Conservation (phyloP, 2,329 filamentous ascomycete genomes). For the Xylaria multiplex region DNA sequence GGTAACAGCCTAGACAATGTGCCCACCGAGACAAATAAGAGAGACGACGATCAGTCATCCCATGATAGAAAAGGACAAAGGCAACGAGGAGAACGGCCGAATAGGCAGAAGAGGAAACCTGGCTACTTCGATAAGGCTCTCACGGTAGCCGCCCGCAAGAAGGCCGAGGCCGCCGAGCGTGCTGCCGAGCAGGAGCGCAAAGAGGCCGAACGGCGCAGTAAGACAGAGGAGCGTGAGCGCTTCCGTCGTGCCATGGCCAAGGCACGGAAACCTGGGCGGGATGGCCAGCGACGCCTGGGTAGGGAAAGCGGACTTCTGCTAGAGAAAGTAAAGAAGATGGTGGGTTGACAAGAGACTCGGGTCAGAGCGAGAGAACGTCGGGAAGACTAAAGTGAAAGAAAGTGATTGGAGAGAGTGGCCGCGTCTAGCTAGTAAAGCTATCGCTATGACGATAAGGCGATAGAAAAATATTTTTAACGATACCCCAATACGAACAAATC, state of each 20-base stretch:
- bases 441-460: background rate
- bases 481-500: slow-evolving; percentile 15
- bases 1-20: slow-evolving; percentile 22
- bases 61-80: slow-evolving; percentile 2
- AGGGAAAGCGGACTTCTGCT: slow-evolving; percentile 81
- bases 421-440: background rate
- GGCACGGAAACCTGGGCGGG: slow-evolving; percentile 73
- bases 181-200: slow-evolving; percentile 56
- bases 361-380: background rate
- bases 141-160: slow-evolving; percentile 56
- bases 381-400: background rate
- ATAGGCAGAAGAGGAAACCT: slow-evolving; percentile 49
- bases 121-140: slow-evolving; percentile 75
- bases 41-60: background rate
- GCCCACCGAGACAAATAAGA: background rate
- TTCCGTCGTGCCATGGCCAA: slow-evolving; percentile 76
- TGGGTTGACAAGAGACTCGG: slow-evolving; percentile 56
- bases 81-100: slow-evolving; percentile 18
- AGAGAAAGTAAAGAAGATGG: slow-evolving; percentile 79
- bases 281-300: slow-evolving; percentile 82
- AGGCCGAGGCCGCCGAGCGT: slow-evolving; percentile 42
- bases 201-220: slow-evolving; percentile 72
- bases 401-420: background rate
- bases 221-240: slow-evolving; percentile 71
- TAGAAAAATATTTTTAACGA: slow-evolving; percentile 15